A percentile compares a stretch with the other conserved stretches of the same genome.
These are phyloP conservation scores for Auriscalpium vulgare DNA, from an alignment of 768 basidiomycete genomes.

Conservation along the genomic window DNA sequence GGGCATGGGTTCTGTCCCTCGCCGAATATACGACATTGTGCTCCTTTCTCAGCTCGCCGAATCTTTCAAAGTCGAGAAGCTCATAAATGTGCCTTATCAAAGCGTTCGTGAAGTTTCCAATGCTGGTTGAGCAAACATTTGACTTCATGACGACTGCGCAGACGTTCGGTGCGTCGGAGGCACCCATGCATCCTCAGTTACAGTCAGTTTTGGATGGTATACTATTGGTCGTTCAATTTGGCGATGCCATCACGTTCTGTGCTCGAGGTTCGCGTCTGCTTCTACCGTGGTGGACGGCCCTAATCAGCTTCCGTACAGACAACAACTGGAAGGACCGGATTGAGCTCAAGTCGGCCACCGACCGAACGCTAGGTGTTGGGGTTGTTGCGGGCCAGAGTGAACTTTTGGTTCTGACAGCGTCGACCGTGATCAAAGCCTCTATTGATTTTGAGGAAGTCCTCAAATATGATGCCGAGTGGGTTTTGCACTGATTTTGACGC, in stretches of 20 bases:
- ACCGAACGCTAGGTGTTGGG: conserved; percentile 66
- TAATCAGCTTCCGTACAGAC: conserved; percentile 31
- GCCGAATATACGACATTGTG: conserved; percentile 59
- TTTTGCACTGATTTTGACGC: neutral
- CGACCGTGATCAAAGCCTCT: conserved; percentile 59
- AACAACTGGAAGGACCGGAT: conserved; percentile 66
- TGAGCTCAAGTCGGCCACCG: conserved; percentile 57
- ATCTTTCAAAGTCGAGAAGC: conserved; percentile 36
- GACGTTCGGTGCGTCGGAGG: conserved; percentile 54
- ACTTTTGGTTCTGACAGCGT: conserved; percentile 56
- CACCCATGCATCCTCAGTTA: conserved; percentile 66
- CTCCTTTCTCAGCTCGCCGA: conserved; percentile 37
- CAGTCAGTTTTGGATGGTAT: conserved; percentile 52
- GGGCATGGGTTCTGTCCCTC: conserved; percentile 34
- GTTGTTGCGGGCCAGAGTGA: conserved; percentile 42
- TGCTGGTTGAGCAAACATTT: neutral
- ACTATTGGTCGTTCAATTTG: conserved; percentile 59
- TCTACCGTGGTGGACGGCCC: neutral
- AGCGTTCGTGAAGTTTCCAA: conserved; percentile 40
- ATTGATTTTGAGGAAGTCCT: conserved; percentile 56
- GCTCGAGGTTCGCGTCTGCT: conserved; percentile 42
- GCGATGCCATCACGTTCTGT: conserved; percentile 68
- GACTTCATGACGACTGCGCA: conserved; percentile 19
- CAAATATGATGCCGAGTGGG: conserved; percentile 58
- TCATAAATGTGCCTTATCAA: conserved; percentile 66